Base-by-base conservation (phyloP, 2,329 filamentous ascomycete genomes). In the Fusarium palustre region DNA sequence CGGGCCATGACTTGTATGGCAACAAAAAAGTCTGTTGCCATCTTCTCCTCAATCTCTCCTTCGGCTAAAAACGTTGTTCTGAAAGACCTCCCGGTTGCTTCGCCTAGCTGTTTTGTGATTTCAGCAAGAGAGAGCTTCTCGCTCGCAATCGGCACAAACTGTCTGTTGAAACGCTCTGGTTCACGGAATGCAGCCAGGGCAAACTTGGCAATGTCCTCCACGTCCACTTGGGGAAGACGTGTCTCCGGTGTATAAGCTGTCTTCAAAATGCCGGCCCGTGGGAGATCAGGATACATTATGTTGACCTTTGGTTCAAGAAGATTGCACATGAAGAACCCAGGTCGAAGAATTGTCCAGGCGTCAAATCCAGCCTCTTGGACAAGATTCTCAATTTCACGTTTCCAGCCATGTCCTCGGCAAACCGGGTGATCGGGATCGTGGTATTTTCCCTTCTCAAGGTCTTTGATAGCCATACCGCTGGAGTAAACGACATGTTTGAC, bases 241-340 rank as follows among this genome's bases (percentile, higher is more conserved):
- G 24, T 33, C 7, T 48, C 42, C 0, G 30, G 36, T 0, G 48
- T 55, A 16, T 42, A 63, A 8, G 48, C 48, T 3, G 59, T 63
- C 3, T 12, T 47, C 39, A 59, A 30, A 5, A 18, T 24, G 3
- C 28, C 33, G 4, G 12, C 22, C 0, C 9, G 39, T 10, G 54
- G n/a, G 5, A 63, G 34, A 3, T 61, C 42, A 3, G 42, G 31
- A 18, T 33, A 55, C 57, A 63, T 55, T 13, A 36, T 36, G 3
- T 43, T 63, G 30, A 63, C 41, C 16, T 63, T 63, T 5, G 59
- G 59, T 28, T 38, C 30, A 15, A 63, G 42, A 12, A 62, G 22
- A 18, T 63, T 63, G 8, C 57, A 63, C 59, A 63, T 63, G 3
- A 62, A 63, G 25, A 63, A 63, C 0, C 59, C 58, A 1, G 41